Percentiles rank a stretch among this genome's conserved stretches.
Evolutionary conservation across 2,329 filamentous ascomycete species (phyloP).

Genomic region (Emergomyces orientalis): DNA sequence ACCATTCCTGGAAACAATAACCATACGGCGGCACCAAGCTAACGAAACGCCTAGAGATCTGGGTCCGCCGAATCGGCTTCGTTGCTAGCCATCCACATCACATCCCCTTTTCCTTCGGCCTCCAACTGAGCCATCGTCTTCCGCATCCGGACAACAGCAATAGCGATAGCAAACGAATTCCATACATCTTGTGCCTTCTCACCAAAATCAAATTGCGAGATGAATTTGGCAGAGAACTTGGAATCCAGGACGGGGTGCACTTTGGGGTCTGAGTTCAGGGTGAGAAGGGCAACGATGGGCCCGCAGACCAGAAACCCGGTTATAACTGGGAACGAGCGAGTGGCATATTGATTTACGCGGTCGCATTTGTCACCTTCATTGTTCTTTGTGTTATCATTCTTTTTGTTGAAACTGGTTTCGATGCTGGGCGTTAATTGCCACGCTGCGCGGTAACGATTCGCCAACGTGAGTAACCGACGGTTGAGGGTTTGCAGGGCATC

Average conservation of each 20-base stretch:
- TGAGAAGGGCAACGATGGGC: constrained; percentile 45
- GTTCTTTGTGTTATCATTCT: background rate
- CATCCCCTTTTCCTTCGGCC: constrained; percentile 21
- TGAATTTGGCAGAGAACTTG: constrained; percentile 24
- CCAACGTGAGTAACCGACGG: constrained; percentile 36
- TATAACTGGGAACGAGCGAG: constrained; percentile 38
- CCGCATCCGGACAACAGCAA: constrained; percentile 46
- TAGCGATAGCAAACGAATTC: constrained; percentile 50
- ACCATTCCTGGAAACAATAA: background rate
- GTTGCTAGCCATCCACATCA: constrained; percentile 13
- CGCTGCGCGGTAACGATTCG: constrained; percentile 33
- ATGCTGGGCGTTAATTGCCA: constrained; percentile 11
- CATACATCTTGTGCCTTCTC: constrained; percentile 49
- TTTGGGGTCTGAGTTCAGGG: constrained; percentile 37
- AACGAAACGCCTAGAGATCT: background rate
- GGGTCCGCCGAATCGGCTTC: background rate
- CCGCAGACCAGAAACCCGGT: constrained; percentile 48
- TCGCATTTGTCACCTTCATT: constrained; percentile 7
- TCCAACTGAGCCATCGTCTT: constrained; percentile 42
- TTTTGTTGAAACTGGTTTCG: constrained; percentile 8
- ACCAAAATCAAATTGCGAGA: constrained; percentile 47
- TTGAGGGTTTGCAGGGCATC: constrained; percentile 37
- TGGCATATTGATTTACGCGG: constrained; percentile 12
- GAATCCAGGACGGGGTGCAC: constrained; percentile 15
- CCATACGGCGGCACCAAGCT: background rate